Conservation (phyloP, 345 rosid genomes). For the Nephelium lappaceum region DNA sequence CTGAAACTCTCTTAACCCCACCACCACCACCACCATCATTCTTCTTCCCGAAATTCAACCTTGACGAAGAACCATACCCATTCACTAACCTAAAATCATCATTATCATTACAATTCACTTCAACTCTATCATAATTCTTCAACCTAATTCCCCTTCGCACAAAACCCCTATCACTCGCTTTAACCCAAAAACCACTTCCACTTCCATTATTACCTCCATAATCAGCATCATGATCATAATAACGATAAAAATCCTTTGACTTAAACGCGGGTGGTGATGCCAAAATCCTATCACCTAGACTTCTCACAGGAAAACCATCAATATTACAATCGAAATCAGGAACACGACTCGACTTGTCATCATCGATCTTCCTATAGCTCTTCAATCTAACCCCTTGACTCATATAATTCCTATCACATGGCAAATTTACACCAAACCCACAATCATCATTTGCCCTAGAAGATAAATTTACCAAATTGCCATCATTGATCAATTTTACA, state of each 20-base stretch:
- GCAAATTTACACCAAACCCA: constrained; percentile 24
- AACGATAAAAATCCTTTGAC: constrained; percentile 30
- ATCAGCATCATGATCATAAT: constrained; percentile 35
- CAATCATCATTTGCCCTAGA: constrained; percentile 37
- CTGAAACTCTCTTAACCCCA: constrained; percentile 38
- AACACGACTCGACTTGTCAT: constrained; percentile 28
- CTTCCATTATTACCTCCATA: constrained; percentile 33
- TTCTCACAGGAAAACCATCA: constrained; percentile 49
- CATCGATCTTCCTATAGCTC: constrained; percentile 35
- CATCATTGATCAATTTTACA: constrained; percentile 19
- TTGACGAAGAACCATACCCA: constrained; percentile 40
- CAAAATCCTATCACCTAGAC: constrained; percentile 48
- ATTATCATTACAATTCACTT: constrained; percentile 14
- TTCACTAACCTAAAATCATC: constrained; percentile 25
- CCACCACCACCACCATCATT: constrained; percentile 28
- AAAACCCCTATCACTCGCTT: constrained; percentile 20
- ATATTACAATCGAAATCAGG: constrained; percentile 26
- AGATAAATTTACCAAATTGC: constrained; percentile 23
- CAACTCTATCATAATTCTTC: constrained; percentile 22
- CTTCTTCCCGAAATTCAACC: constrained; percentile 36
- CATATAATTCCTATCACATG: constrained; percentile 12
- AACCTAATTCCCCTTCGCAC: constrained; percentile 17
- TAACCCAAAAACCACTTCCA: constrained; percentile 26
- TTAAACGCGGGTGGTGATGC: constrained; percentile 39
- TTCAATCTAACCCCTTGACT: constrained; percentile 24